Conservation (phyloP, 106 monocot genomes). For the Chionographis japonica region DNA sequence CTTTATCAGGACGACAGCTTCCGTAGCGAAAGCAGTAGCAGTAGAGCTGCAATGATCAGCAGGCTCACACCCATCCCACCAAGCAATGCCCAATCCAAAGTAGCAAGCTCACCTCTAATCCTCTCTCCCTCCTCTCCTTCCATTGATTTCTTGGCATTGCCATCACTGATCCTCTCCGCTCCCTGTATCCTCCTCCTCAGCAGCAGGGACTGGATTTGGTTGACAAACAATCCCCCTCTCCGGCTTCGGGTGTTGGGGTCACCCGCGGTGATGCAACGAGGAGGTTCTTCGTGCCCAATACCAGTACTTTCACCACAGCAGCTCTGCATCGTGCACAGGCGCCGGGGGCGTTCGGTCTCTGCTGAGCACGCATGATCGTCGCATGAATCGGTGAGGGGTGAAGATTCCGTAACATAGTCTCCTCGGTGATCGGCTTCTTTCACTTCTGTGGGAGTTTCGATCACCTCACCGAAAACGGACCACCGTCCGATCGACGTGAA, state of each 20-base stretch:
- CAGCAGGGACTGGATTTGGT: conserved; percentile 32
- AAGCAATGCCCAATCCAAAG: conserved; percentile 46
- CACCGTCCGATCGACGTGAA: conserved; percentile 85
- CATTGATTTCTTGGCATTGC: background rate
- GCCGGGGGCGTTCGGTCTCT: conserved; percentile 17
- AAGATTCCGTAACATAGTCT: background rate
- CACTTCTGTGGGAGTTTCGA: conserved; percentile 18
- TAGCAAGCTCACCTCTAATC: conserved; percentile 6
- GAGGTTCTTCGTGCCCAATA: background rate
- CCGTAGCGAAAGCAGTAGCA: conserved; percentile 22
- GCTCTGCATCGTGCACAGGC: conserved; percentile 8
- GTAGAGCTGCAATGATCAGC: conserved; percentile 25
- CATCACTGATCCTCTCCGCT: conserved; percentile 9
- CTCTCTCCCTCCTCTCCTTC: conserved; percentile 5
- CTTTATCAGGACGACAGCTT: conserved; percentile 5
- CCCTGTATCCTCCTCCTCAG: conserved; percentile 31
- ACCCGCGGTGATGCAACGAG: background rate
- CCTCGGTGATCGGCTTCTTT: background rate
- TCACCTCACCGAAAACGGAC: conserved; percentile 91
- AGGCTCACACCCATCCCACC: conserved; percentile 40
- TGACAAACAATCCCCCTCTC: conserved; percentile 5
- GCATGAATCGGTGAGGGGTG: conserved; percentile 11
- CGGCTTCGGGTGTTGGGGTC: background rate
- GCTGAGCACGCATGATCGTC: conserved; percentile 35
- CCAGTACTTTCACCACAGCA: conserved; percentile 1